A percentile compares a stretch with the other conserved stretches of the same genome.
Evolutionary conservation across 2,329 filamentous ascomycete genomes (phyloP).

Genomic region (Gnomoniopsis smithogilvyi): DNA sequence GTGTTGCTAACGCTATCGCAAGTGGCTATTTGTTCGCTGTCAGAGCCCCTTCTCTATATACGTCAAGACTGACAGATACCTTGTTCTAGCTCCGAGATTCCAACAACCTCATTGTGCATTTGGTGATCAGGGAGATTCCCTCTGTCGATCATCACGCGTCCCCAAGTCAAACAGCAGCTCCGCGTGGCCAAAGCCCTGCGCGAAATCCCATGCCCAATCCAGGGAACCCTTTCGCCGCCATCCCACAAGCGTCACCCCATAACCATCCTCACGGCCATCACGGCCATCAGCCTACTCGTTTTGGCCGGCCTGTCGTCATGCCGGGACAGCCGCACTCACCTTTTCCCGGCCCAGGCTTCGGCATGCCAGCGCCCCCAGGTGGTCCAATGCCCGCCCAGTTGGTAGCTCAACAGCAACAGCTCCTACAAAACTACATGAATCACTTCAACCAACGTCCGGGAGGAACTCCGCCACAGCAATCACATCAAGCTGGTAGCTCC

Average conservation of each 20-base stretch:
- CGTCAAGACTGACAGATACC: background rate
- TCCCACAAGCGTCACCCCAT: constrained; percentile 10
- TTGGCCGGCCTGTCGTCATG: background rate
- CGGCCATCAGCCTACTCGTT: background rate
- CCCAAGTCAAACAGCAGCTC: constrained; percentile 22
- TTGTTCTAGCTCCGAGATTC: constrained; percentile 37
- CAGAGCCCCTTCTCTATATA: background rate
- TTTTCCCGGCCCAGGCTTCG: background rate
- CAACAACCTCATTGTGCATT: constrained; percentile 50
- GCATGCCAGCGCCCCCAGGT: background rate
- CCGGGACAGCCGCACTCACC: constrained; percentile 1
- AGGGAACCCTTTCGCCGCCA: constrained; percentile 1
- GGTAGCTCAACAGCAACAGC: constrained; percentile 34
- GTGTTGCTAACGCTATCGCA: constrained; percentile 23
- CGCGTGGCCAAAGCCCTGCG: constrained; percentile 25
- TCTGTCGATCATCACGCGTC: constrained; percentile 25
- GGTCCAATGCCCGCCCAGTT: constrained; percentile 13
- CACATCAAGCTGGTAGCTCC: constrained; percentile 26
- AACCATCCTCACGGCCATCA: constrained; percentile 10
- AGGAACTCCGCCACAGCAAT: constrained; percentile 41
- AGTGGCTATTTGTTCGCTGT: no score
- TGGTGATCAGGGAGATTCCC: constrained; percentile 44
- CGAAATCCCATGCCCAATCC: constrained; percentile 13
- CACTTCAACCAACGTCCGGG: constrained; percentile 40
- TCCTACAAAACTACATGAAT: constrained; percentile 42